phyloP scores from a whole-genome alignment of 169 alveolate genomes.

The Sarcocystis neurona region DNA sequence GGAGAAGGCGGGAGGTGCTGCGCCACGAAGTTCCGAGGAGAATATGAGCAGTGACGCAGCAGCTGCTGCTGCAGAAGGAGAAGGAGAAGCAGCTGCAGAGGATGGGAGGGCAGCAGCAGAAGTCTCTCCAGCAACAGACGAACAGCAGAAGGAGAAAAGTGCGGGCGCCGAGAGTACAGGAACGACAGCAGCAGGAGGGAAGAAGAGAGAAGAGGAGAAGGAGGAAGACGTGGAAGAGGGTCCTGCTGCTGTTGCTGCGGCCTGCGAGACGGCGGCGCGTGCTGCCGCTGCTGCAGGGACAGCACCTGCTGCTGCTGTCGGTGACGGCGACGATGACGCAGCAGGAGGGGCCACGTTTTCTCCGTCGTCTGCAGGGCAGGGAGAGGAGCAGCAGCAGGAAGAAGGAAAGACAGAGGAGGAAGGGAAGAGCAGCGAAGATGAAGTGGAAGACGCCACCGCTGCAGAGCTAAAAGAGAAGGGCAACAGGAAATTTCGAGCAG shows the following conservation, averaged over 20 bases:
- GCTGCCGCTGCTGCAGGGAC: not conserved
- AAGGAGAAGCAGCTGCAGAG: not conserved
- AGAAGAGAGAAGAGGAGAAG: not conserved
- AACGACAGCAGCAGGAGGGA: not conserved
- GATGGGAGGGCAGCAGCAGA: not conserved
- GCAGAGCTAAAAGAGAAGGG: slow-evolving; percentile 44
- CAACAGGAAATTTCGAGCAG: slow-evolving; percentile 8
- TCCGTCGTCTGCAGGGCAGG: not conserved
- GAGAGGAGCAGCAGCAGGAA: slow-evolving; percentile 15
- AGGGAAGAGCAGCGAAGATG: slow-evolving; percentile 43
- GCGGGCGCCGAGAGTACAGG: not conserved
- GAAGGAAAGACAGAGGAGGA: not conserved
- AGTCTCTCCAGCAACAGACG: not conserved
- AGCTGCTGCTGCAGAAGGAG: not conserved
- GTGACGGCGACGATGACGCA: not conserved
- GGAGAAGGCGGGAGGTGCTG: too few relatives aligned
- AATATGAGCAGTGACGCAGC: not conserved
- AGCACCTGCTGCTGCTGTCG: not conserved
- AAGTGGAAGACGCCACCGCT: slow-evolving; percentile 4
- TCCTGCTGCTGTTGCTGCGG: not conserved
- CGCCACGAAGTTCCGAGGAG: not conserved
- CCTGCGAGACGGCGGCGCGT: not conserved
- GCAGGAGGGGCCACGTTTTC: not conserved
- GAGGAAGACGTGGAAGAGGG: not conserved
- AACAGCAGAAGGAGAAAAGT: not conserved